phyloP scores from a whole-genome alignment of 768 basidiomycete genomes.

The Tylopilus sp. region DNA sequence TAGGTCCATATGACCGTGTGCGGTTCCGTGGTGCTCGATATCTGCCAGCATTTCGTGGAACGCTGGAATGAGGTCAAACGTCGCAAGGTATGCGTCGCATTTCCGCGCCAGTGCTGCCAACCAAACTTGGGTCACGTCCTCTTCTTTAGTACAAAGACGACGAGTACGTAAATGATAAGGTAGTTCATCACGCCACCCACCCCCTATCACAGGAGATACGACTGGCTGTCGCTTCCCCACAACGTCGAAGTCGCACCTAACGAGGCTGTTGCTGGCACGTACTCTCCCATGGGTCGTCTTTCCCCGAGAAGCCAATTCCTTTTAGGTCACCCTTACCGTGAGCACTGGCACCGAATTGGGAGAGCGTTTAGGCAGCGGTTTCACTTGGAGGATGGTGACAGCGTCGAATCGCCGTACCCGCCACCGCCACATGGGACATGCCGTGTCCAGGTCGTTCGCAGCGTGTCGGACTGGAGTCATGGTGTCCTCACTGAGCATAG shows the following conservation, averaged over 20 bases:
- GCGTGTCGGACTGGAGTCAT: conserved; percentile 91
- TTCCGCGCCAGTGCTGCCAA: not conserved
- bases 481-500: conserved; percentile 87
- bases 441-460: conserved; percentile 78
- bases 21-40: conserved; percentile 83
- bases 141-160: conserved; percentile 39
- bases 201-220: conserved; percentile 40
- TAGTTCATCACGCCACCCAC: conserved; percentile 2
- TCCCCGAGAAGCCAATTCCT: not conserved
- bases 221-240: conserved; percentile 81
- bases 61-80: conserved; percentile 90
- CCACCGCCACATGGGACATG: conserved; percentile 49
- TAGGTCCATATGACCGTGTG: conserved; percentile 82
- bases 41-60: conserved; percentile 91
- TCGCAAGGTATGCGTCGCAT: conserved; percentile 51
- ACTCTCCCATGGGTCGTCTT: not conserved
- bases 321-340: conserved; percentile 63
- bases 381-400: conserved; percentile 44
- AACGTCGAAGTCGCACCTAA: conserved; percentile 55
- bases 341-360: conserved; percentile 57
- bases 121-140: not conserved
- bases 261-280: conserved; percentile 61
- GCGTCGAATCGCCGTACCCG: conserved; percentile 39
- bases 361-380: conserved; percentile 61
- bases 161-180: conserved; percentile 36